phyloP scores from a whole-genome alignment of 2,329 filamentous ascomycete genomes.

The Rutstroemia sp. region DNA sequence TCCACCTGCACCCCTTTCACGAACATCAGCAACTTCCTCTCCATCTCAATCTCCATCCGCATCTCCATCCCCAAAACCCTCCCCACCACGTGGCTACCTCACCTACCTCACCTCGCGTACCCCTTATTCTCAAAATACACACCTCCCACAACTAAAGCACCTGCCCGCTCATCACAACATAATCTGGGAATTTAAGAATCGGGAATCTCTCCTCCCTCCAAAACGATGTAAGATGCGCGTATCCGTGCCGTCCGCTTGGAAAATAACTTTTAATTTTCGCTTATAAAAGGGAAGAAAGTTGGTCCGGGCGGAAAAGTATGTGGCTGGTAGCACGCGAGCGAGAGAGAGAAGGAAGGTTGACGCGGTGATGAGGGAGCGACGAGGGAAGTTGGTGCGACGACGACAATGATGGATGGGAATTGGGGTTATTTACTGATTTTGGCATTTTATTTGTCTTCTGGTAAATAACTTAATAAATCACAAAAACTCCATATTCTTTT shows the following conservation, averaged over 20 bases:
- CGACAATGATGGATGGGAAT: no score
- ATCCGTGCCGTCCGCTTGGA: no score
- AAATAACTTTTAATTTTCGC: no score
- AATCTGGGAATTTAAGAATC: background rate
- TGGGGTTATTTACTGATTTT: no score
- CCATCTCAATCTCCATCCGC: no score
- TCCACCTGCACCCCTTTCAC: no score
- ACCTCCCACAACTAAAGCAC: background rate
- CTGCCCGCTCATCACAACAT: background rate
- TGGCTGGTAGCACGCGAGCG: background rate
- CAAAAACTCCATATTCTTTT: no score
- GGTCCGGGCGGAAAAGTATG: background rate
- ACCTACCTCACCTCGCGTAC: background rate
- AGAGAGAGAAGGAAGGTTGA: background rate
- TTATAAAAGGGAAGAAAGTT: background rate
- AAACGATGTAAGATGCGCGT: no score
- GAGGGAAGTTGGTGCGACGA: background rate
- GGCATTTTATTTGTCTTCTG: no score
- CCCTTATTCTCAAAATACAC: background rate
- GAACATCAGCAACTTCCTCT: no score
- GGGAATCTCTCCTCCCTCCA: background rate
- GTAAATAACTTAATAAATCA: background rate
- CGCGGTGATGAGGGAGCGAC: background rate
- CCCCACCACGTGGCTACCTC: slow-evolving; percentile 3
- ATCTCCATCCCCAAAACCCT: background rate